These are phyloP conservation scores for Holtermanniella nyarrowii DNA, from an alignment of 768 basidiomycete species.

Conservation along the genomic window DNA sequence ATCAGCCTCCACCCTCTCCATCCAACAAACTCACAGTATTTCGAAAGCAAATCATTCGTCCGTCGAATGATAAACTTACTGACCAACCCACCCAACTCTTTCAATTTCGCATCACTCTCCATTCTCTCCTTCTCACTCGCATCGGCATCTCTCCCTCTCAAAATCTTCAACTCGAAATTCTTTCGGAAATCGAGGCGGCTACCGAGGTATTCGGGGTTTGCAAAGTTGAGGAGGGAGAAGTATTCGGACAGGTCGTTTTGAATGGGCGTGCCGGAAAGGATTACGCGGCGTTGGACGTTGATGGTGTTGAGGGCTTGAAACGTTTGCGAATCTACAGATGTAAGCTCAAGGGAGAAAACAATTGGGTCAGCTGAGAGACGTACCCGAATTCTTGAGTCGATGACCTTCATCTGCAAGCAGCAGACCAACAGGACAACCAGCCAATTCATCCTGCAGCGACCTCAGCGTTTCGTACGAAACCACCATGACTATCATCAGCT, in stretches of 20 bases:
- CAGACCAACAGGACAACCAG: slow-evolving; percentile 71
- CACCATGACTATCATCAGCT: slow-evolving; percentile 66
- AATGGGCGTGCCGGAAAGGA: slow-evolving; percentile 87
- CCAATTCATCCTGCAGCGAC: slow-evolving; percentile 63
- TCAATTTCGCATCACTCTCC: slow-evolving; percentile 78
- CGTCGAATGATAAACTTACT: slow-evolving; percentile 89
- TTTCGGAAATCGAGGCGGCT: slow-evolving; percentile 83
- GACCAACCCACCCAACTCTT: slow-evolving; percentile 75
- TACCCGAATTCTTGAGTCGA: slow-evolving; percentile 88
- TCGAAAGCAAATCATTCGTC: slow-evolving; percentile 87
- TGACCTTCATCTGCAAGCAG: slow-evolving; percentile 97
- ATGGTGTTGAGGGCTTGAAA: slow-evolving; percentile 73
- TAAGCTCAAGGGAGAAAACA: slow-evolving; percentile 3
- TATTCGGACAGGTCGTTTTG: slow-evolving; percentile 91
- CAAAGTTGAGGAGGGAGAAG: slow-evolving; percentile 84
- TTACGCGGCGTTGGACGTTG: slow-evolving; percentile 80
- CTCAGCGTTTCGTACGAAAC: slow-evolving; percentile 95
- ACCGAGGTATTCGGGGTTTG: slow-evolving; percentile 81
- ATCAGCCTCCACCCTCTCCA: neutral
- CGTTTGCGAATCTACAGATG: slow-evolving; percentile 61
- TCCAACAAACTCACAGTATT: slow-evolving; percentile 64
- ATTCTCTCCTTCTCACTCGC: slow-evolving; percentile 68
- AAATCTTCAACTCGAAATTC: slow-evolving; percentile 86
- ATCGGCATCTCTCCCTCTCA: slow-evolving; percentile 79
- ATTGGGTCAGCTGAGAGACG: slow-evolving; percentile 19